Evolutionary conservation across 176 grass and related monocot species (phyloP), one percentile per base, ranked within the genome.

Genomic region (Triticum dicoccoides): DNA sequence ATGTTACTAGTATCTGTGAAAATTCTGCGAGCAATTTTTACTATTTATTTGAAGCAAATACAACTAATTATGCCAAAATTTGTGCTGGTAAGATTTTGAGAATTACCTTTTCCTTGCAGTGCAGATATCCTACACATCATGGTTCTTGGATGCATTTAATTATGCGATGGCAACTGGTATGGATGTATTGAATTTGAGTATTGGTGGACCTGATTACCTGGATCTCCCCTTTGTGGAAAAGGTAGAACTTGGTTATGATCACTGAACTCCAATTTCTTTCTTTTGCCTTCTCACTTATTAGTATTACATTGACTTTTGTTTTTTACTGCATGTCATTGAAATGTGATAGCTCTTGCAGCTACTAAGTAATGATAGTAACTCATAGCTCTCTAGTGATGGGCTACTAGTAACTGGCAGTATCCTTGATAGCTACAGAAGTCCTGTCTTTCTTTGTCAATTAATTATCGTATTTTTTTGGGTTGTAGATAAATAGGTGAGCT

Each of bases 51-150:
- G 44, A 45, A 87, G 42, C 32, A 38, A 61, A 2, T 73, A 29
- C 32, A 80, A 21, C n/a, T 56, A 65, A 65, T 23, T 80, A 71
- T 59, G 51, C 59, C 38, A 73, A 54, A 83, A 84, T 13, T 45
- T 70, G 30, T 80, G 63, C 84, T 94, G 84, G 82, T 86, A 90
- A 95, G 82, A 91, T 94, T 92, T 94, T 98, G 93, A 98, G 77
- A 98, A 91, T 94, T 83, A 52, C 35, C 76, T 73, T 65, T 96
- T 94, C 64, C 91, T 91, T 86, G 91, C 90, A 96, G 92, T 94
- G 93, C 96, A 98, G 96, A 93, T 98, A 92, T 98, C 96, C 80
- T 98, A 98, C 86, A 98, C 96, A 62, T 98, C 96, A 72, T 98
- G 93, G 93, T 98, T 98, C 85, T 92, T 98, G 78, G 96, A 98